These are phyloP conservation scores for Scortechinia acanthostroma DNA, from an alignment of 2,329 filamentous ascomycete species.

Conservation along the genomic window DNA sequence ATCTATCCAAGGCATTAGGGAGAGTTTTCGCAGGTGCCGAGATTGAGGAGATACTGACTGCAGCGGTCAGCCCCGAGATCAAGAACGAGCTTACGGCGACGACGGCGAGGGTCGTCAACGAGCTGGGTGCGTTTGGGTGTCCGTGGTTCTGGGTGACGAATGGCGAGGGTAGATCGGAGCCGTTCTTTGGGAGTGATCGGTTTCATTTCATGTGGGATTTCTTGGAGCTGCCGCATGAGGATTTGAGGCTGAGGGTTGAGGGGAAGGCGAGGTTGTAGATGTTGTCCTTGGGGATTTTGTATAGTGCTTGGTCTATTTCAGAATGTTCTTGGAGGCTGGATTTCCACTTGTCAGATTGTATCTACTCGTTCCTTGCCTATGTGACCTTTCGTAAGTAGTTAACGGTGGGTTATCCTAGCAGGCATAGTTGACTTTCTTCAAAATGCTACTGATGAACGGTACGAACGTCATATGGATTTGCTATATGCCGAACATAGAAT, in stretches of 20 bases:
- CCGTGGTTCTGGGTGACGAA: not conserved
- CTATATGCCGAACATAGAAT: too few relatives aligned
- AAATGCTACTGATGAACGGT: too few relatives aligned
- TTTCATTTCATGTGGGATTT: not conserved
- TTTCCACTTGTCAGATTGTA: too few relatives aligned
- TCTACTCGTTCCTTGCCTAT: too few relatives aligned
- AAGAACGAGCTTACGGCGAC: not conserved
- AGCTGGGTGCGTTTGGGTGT: not conserved
- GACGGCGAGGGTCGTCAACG: not conserved
- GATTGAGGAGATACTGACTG: not conserved
- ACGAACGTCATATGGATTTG: too few relatives aligned
- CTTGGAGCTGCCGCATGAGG: not conserved
- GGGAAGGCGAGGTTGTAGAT: slow-evolving; percentile 1
- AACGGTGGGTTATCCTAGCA: too few relatives aligned
- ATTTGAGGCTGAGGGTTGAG: not conserved
- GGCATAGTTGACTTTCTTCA: too few relatives aligned
- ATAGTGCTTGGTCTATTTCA: too few relatives aligned
- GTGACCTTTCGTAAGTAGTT: too few relatives aligned
- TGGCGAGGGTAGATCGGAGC: not conserved
- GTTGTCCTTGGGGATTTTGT: too few relatives aligned
- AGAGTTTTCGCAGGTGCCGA: not conserved
- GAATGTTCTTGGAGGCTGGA: too few relatives aligned
- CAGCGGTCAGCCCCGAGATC: not conserved
- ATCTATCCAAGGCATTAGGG: not conserved
- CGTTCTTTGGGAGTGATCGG: slow-evolving; percentile 1